Percentiles rank a stretch among this genome's conserved stretches.
Evolutionary conservation across 345 rosid species (phyloP).

Genomic region (Hirschfeldia incana): DNA sequence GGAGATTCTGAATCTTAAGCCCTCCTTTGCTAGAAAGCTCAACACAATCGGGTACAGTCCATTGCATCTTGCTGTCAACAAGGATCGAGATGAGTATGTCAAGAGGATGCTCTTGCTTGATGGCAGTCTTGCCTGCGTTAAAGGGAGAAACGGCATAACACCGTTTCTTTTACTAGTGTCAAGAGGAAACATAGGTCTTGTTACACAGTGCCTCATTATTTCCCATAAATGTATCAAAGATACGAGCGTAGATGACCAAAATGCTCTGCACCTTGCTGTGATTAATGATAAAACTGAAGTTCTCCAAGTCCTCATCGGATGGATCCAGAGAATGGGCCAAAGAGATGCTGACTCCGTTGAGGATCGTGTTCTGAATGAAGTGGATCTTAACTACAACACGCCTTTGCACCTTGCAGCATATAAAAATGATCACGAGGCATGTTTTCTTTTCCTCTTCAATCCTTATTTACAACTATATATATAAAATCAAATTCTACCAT

Average conservation of each 20-base stretch:
- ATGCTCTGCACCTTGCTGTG: not conserved
- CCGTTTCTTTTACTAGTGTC: not conserved
- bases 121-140: not conserved
- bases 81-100: not conserved
- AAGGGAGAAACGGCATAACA: not conserved
- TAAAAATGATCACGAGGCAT: constrained; percentile 25
- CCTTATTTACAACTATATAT: not conserved
- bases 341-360: not conserved
- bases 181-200: not conserved
- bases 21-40: not conserved
- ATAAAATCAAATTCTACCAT: not conserved
- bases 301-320: constrained; percentile 28
- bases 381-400: not conserved
- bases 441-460: not conserved
- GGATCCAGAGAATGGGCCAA: constrained; percentile 13
- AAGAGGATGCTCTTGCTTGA: not conserved
- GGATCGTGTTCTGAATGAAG: not conserved
- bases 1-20: not conserved
- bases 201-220: not conserved
- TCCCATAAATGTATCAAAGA: not conserved
- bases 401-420: constrained; percentile 36
- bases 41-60: not conserved
- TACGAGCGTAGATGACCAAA: not conserved
- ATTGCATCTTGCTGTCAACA: not conserved
- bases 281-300: constrained; percentile 9